phyloP scores from a whole-genome alignment of 768 basidiomycete species.

The Lactarius tabidus region DNA sequence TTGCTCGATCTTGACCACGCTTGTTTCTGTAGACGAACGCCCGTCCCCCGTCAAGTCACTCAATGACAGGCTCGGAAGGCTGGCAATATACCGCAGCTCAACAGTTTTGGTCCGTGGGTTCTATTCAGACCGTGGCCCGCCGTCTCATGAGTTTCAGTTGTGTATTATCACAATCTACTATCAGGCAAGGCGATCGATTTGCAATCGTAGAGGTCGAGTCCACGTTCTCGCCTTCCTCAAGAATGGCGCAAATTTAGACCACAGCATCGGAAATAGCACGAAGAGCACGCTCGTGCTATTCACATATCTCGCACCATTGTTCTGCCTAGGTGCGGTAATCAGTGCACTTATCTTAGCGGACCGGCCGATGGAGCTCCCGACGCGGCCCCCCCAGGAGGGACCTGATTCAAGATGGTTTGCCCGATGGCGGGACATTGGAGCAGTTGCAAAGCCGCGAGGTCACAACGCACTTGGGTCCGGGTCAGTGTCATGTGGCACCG shows the following conservation, averaged over 20 bases:
- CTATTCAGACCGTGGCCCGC: not conserved
- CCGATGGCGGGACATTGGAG: conserved; percentile 13
- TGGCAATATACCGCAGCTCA: conserved; percentile 19
- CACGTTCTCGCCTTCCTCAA: conserved; percentile 20
- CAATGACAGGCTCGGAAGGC: conserved; percentile 21
- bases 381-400: conserved; percentile 8
- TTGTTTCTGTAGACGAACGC: conserved; percentile 15
- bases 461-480: not conserved
- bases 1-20: not conserved
- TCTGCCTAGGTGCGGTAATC: conserved; percentile 16
- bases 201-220: conserved; percentile 9
- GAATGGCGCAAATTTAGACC: not conserved
- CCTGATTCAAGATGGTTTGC: conserved; percentile 14
- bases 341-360: conserved; percentile 21
- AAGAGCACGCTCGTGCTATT: conserved; percentile 15
- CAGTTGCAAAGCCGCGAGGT: conserved; percentile 11
- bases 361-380: not conserved
- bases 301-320: conserved; percentile 21
- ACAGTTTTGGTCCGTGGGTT: conserved; percentile 12
- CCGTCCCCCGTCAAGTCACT: conserved; percentile 21
- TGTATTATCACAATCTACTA: not conserved
- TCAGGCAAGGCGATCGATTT: conserved; percentile 20
- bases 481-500: no score
- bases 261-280: not conserved
- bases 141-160: not conserved